Evolutionary conservation across 2,329 filamentous ascomycete species (phyloP), one percentile per base, ranked within the genome.

Genomic region (Cordyceps cateniannulata): DNA sequence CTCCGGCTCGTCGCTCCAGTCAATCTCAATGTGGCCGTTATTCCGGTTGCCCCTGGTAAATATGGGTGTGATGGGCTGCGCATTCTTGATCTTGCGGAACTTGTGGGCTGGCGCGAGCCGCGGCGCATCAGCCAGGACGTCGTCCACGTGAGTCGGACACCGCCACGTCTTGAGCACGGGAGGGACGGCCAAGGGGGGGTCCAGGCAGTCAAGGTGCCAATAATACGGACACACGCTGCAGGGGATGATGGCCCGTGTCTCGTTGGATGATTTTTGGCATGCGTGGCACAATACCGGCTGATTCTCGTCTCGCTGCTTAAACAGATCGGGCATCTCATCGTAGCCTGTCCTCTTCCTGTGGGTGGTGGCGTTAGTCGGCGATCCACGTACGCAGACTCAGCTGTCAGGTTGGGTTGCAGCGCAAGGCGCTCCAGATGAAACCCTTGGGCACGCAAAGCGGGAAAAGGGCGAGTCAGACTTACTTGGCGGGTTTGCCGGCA

Each of bases 151-250:
- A 65, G 89, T 86, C 54, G 93, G 93, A 70, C 95, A 99, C 73
- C 86, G 88, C 91, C 92, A 99, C 60, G 86, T 88, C 68, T 87
- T 85, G 56, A 88, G 80, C 55, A 86, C 82, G 12, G 93, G 93
- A 44, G 91, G 89, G 60, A 89, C 85, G 38, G 92, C 86, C 69
- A 93, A 77, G 38, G 93, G 93, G 29, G 91, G 90, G 70, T 96
- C 87, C 18, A 96, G 78, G 74, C 95, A 99, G 73, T 98, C 93
- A 56, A 96, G 79, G 76, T 99, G 95, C 89, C 93, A 99, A 69
- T 87, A 83, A 38, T 91, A 81, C 14, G 84, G 80, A 74, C 93
- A 99, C 68, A 83, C 85, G 73, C 92, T 92, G 77, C 93, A 99
- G 50, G 89, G 86, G 66, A 97, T 88, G 67, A 98, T 92, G 66